A percentile compares a stretch with the other conserved stretches of the same genome.
Conservation (phyloP, 371 early-diverging fungal genomes). For the Mortierella sp. region DNA sequence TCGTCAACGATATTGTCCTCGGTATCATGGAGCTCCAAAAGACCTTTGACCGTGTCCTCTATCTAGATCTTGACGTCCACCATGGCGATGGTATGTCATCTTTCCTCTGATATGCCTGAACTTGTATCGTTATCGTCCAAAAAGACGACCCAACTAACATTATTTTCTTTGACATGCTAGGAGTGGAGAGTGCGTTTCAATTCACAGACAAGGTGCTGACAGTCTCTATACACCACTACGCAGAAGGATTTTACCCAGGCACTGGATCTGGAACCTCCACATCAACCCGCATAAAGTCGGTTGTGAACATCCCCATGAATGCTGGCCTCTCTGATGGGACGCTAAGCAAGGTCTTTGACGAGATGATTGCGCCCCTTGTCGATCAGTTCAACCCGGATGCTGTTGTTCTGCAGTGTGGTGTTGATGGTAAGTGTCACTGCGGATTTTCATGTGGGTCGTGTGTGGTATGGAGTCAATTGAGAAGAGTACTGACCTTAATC, state of each 20-base stretch:
- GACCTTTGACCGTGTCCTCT: conserved; percentile 75
- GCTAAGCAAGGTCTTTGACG: conserved; percentile 78
- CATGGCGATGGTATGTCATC: conserved; percentile 88
- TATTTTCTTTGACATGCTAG: conserved; percentile 28
- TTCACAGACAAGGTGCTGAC: conserved; percentile 86
- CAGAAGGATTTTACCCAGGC: conserved; percentile 87
- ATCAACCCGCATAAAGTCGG: conserved; percentile 60
- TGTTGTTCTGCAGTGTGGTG: conserved; percentile 93
- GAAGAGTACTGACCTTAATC: background rate
- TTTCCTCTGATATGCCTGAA: too few species aligned
- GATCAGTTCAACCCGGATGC: conserved; percentile 72
- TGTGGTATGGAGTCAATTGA: background rate
- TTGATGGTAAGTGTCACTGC: conserved; percentile 72
- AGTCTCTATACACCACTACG: conserved; percentile 88
- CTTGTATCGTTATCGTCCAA: background rate
- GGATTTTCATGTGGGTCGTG: background rate
- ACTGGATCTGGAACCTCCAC: conserved; percentile 74
- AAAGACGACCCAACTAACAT: background rate
- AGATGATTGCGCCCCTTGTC: conserved; percentile 66
- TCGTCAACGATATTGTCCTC: conserved; percentile 94
- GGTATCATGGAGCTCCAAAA: conserved; percentile 85
- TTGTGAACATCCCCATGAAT: conserved; percentile 88
- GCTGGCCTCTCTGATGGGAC: conserved; percentile 79
- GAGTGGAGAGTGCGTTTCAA: conserved; percentile 89
- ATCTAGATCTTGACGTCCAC: conserved; percentile 94